Evolutionary conservation across 805 yeast genomes (phyloP).

Genomic region (Cyberlindnera mycetangii): DNA sequence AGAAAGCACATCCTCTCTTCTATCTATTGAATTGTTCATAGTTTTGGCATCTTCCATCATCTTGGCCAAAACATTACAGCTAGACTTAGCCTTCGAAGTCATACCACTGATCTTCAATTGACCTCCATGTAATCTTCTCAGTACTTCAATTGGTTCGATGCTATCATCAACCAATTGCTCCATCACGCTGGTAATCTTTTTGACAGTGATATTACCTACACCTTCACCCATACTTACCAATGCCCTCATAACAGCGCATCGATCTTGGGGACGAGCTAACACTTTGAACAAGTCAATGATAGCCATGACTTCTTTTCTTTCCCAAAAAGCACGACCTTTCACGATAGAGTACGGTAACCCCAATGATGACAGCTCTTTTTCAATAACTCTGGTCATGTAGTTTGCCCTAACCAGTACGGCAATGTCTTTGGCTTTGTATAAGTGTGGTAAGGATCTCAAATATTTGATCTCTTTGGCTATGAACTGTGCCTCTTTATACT

Average conservation of each 20-base stretch:
- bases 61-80: constrained; percentile 4
- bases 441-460: constrained; percentile 42
- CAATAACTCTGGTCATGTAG: constrained; percentile 58
- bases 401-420: constrained; percentile 71
- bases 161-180: constrained; percentile 4
- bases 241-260: constrained; percentile 55
- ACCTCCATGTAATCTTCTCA: constrained; percentile 7
- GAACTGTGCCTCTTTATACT: constrained; percentile 54
- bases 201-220: constrained; percentile 44
- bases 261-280: constrained; percentile 55
- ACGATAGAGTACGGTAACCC: constrained; percentile 65
- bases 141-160: constrained; percentile 11
- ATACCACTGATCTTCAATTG: constrained; percentile 6
- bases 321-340: constrained; percentile 81
- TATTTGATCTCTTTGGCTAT: constrained; percentile 54
- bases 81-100: constrained; percentile 4
- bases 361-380: constrained; percentile 52
- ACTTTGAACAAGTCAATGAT: constrained; percentile 65
- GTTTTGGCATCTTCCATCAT: neutral
- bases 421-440: constrained; percentile 55
- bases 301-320: constrained; percentile 60
- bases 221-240: constrained; percentile 50
- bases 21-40: constrained; percentile 2
- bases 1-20: constrained; percentile 4
- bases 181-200: constrained; percentile 11